Percentiles rank a stretch among this genome's conserved stretches.
Evolutionary conservation across 2,329 filamentous ascomycete species (phyloP).

Genomic region (Ascochyta clinopodiicola): DNA sequence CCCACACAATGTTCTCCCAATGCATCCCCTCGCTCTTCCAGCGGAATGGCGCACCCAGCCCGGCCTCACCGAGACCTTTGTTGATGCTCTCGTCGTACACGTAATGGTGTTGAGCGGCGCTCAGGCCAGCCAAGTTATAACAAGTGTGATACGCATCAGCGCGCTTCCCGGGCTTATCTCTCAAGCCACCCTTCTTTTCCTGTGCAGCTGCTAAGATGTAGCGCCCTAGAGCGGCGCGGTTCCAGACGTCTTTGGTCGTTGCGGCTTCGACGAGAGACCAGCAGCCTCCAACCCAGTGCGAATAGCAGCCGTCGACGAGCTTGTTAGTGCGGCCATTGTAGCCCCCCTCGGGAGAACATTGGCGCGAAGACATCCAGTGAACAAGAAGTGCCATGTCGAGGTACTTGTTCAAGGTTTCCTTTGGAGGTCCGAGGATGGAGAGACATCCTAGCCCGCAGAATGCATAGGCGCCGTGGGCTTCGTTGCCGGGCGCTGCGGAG

Average conservation of each 20-base stretch:
- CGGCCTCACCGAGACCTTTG: constrained; percentile 32
- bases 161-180: constrained; percentile 90
- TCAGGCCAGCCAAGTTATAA: constrained; percentile 87
- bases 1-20: constrained; percentile 64
- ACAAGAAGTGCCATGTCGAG: constrained; percentile 79
- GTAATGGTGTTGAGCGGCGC: constrained; percentile 75
- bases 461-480: constrained; percentile 95
- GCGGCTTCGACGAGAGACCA: constrained; percentile 90
- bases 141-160: constrained; percentile 93
- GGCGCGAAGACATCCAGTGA: constrained; percentile 86
- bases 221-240: constrained; percentile 80
- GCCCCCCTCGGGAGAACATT: constrained; percentile 89
- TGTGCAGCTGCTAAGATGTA: constrained; percentile 94
- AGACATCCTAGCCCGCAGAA: constrained; percentile 93
- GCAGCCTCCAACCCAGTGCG: constrained; percentile 95
- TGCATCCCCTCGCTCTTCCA: constrained; percentile 56
- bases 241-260: constrained; percentile 67
- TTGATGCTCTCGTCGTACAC: constrained; percentile 52
- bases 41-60: constrained; percentile 51
- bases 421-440: constrained; percentile 81
- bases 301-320: constrained; percentile 97
- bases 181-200: constrained; percentile 77
- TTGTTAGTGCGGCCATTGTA: constrained; percentile 96
- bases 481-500: constrained; percentile 80
- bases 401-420: constrained; percentile 75